phyloP scores from a whole-genome alignment of 495 filamentous ascomycete species.

The Cercophora scortea region DNA sequence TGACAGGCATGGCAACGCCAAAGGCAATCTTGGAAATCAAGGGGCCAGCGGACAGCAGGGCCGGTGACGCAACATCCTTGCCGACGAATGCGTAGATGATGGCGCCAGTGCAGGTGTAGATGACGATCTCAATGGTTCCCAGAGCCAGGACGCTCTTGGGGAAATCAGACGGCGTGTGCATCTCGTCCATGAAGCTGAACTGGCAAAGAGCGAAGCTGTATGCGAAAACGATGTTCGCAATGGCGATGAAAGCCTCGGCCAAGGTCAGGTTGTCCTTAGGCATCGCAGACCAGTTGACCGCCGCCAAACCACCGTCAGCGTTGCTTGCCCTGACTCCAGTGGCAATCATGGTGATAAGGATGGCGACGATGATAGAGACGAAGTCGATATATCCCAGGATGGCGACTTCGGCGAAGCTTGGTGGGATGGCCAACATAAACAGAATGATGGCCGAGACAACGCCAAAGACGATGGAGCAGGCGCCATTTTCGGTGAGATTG shows the following conservation, averaged over 20 bases:
- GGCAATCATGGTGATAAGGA: conserved; percentile 61
- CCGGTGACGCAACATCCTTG: conserved; percentile 57
- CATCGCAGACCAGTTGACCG: conserved; percentile 35
- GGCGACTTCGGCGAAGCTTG: conserved; percentile 46
- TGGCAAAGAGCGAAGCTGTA: conserved; percentile 61
- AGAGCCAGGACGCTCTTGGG: conserved; percentile 59
- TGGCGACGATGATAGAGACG: conserved; percentile 54
- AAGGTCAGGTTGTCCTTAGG: conserved; percentile 31
- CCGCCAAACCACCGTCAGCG: conserved; percentile 20
- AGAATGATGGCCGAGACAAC: conserved; percentile 57
- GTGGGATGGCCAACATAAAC: conserved; percentile 54
- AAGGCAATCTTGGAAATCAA: conserved; percentile 65
- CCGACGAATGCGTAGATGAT: conserved; percentile 72
- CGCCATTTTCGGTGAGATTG: conserved; percentile 52
- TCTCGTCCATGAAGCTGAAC: conserved; percentile 74
- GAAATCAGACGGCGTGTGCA: conserved; percentile 60
- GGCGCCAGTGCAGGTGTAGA: conserved; percentile 60
- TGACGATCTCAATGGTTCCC: conserved; percentile 54
- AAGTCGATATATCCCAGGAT: conserved; percentile 55
- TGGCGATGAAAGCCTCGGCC: conserved; percentile 49
- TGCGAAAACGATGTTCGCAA: conserved; percentile 71
- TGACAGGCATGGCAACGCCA: conserved; percentile 72
- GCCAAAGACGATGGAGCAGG: conserved; percentile 62
- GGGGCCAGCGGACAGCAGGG: conserved; percentile 55
- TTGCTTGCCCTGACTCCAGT: conserved; percentile 46